Conservation (phyloP, 257 asterid species). For the Solanum pinnatisectum region DNA sequence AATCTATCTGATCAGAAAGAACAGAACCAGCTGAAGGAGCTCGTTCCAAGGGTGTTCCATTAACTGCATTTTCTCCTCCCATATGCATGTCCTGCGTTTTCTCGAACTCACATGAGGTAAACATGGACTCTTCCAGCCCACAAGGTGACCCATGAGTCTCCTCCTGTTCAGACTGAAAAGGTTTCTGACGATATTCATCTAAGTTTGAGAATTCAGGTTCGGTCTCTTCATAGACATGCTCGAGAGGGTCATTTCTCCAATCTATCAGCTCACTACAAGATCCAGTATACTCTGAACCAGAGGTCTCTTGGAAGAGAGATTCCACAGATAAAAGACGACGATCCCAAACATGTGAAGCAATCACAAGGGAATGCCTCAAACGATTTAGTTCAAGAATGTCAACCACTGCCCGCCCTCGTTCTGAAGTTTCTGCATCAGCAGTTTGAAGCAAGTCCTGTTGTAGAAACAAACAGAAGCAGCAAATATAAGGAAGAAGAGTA, state of each 20-base stretch:
- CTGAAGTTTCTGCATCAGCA: constrained; percentile 16
- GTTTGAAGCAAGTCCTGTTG: constrained; percentile 47
- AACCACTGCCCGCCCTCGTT: constrained; percentile 15
- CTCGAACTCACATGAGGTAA: constrained; percentile 6
- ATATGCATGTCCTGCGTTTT: constrained; percentile 5
- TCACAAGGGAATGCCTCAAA: constrained; percentile 58
- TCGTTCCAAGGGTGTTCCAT: constrained; percentile 33
- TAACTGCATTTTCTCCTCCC: constrained; percentile 14
- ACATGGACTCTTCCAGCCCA: constrained; percentile 9
- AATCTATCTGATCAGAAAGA: constrained; percentile 86
- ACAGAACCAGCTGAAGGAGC: constrained; percentile 61
- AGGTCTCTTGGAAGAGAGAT: constrained; percentile 38
- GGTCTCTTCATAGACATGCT: constrained; percentile 23
- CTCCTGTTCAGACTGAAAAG: constrained; percentile 9
- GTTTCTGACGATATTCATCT: constrained; percentile 11
- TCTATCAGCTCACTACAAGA: constrained; percentile 11
- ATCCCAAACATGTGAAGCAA: constrained; percentile 64
- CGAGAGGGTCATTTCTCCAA: constrained; percentile 18
- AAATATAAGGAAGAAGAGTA: background rate
- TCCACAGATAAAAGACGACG: constrained; percentile 41
- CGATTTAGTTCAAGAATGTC: constrained; percentile 83
- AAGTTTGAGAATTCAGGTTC: constrained; percentile 16
- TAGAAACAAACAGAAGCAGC: background rate
- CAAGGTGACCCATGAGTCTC: background rate
- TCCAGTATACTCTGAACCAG: constrained; percentile 21